A percentile compares a stretch with the other conserved stretches of the same genome.
These are phyloP conservation scores for cucumber (Cucumis sativus) DNA, from an alignment of 306 rosid species.

Conservation along the genomic window DNA sequence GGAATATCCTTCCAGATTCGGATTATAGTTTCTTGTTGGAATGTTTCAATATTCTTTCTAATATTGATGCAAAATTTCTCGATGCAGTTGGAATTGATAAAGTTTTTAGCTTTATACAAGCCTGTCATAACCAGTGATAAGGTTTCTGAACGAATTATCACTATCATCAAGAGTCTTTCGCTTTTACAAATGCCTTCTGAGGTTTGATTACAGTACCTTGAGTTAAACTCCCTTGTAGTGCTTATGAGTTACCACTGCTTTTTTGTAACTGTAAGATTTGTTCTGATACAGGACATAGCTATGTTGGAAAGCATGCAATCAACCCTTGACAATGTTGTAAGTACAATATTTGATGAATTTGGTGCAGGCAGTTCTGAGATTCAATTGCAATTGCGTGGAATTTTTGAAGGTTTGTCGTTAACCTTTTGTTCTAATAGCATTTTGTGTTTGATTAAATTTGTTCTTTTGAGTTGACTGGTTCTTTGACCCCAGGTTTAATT, in stretches of 20 bases:
- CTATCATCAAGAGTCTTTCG: constrained; percentile 45
- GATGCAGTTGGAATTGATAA: constrained; percentile 74
- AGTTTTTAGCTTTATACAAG: constrained; percentile 67
- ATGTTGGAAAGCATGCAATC: constrained; percentile 86
- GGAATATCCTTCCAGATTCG: not conserved
- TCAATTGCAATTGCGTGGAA: constrained; percentile 52
- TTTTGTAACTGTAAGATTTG: not conserved
- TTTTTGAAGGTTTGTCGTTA: constrained; percentile 60
- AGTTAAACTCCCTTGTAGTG: not conserved
- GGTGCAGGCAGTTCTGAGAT: constrained; percentile 43
- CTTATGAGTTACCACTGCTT: constrained; percentile 7
- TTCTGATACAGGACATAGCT: constrained; percentile 52
- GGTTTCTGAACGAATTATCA: constrained; percentile 58
- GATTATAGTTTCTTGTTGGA: not conserved
- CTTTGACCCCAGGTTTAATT: constrained; percentile 54
- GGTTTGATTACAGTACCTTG: constrained; percentile 34
- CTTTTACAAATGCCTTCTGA: constrained; percentile 47
- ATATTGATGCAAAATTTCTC: not conserved
- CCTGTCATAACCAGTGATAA: constrained; percentile 60
- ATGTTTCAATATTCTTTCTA: not conserved
- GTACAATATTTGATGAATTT: constrained; percentile 58
- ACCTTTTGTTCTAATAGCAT: not conserved
- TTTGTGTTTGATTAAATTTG: constrained; percentile 8
- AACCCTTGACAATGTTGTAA: constrained; percentile 70
- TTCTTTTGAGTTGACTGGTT: constrained; percentile 8